Conservation (phyloP, 495 filamentous ascomycete genomes). For the Apiosordaria backusii region DNA sequence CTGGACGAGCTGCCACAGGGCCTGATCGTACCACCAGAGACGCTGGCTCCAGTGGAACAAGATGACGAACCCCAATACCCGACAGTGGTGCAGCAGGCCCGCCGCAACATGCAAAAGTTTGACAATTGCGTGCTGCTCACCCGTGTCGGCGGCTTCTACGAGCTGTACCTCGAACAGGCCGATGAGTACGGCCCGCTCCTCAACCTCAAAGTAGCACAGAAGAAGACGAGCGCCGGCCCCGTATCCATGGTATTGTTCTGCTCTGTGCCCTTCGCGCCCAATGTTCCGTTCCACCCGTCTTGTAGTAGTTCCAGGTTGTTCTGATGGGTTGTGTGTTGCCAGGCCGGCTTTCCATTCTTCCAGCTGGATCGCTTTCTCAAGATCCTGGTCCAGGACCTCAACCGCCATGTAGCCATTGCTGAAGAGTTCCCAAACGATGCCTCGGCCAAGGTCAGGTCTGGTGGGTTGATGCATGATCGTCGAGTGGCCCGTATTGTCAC, state of each 20-base stretch:
- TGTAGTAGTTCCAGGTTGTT: constrained; percentile 17
- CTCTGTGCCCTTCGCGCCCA: too few relatives aligned
- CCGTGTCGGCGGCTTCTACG: constrained; percentile 91
- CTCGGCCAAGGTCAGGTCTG: constrained; percentile 62
- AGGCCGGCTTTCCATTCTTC: constrained; percentile 90
- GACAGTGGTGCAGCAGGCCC: constrained; percentile 82
- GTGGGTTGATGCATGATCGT: constrained; percentile 77
- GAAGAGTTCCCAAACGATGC: constrained; percentile 80
- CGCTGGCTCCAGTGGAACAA: constrained; percentile 13
- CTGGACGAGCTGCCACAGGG: constrained; percentile 67
- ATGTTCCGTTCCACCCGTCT: constrained; percentile 1
- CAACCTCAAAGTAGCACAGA: constrained; percentile 82
- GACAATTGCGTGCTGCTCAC: constrained; percentile 86
- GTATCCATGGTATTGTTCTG: constrained; percentile 67
- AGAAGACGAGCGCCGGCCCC: constrained; percentile 66
- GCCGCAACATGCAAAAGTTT: constrained; percentile 85
- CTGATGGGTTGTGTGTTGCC: constrained; percentile 29
- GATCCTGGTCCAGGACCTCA: constrained; percentile 83
- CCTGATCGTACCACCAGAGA: constrained; percentile 32
- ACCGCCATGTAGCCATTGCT: constrained; percentile 85
- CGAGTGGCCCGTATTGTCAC: constrained; percentile 84
- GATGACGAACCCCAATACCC: constrained; percentile 66
- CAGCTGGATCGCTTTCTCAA: constrained; percentile 91
- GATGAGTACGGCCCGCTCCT: constrained; percentile 81
- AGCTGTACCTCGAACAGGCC: constrained; percentile 93